Evolutionary conservation across 2,329 filamentous ascomycete species (phyloP).

Genomic region (Stachybotrys chartarum): DNA sequence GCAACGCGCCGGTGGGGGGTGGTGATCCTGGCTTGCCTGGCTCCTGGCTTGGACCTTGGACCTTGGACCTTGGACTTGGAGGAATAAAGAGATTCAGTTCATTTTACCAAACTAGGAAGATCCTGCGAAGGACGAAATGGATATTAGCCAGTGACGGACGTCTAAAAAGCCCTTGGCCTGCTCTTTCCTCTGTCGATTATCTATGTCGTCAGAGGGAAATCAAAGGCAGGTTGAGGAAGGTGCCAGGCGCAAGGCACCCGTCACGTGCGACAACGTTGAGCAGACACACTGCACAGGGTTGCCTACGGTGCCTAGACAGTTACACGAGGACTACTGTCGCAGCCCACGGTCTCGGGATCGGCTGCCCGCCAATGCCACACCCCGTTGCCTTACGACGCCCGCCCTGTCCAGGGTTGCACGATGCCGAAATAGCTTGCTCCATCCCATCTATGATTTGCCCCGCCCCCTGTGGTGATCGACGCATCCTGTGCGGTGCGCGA

Average conservation of each 20-base stretch:
- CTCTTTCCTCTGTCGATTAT: too few species aligned
- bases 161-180: too few species aligned
- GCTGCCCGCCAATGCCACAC: background rate
- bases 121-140: too few species aligned
- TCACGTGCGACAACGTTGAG: background rate
- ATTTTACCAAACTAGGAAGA: too few species aligned
- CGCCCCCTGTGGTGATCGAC: slow-evolving; percentile 1
- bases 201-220: too few species aligned
- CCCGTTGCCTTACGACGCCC: background rate
- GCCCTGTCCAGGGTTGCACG: background rate
- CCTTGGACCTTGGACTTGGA: background rate
- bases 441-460: background rate
- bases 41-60: background rate
- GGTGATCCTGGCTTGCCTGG: background rate
- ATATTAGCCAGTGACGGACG: too few species aligned
- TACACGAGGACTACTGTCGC: background rate
- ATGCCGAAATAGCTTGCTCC: background rate
- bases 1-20: background rate
- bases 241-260: background rate
- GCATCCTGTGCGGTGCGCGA: background rate
- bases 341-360: background rate
- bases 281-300: too few species aligned
- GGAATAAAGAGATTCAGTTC: too few species aligned
- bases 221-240: too few species aligned
- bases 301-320: too few species aligned